phyloP scores from a whole-genome alignment of 768 basidiomycete species.

The Lactifluus rugatus region DNA sequence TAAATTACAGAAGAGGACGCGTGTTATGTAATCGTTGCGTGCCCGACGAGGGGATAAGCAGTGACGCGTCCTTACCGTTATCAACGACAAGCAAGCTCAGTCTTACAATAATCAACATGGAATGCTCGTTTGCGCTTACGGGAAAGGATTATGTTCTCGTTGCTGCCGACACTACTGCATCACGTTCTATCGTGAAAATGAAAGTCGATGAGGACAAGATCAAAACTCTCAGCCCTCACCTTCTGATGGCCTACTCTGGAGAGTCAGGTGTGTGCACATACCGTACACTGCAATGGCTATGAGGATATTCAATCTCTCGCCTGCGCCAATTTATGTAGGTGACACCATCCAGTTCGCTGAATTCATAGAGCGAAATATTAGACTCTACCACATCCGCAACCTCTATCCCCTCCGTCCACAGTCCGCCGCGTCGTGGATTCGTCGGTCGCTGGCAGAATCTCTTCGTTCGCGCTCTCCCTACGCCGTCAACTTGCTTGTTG shows the following conservation, averaged over 20 bases:
- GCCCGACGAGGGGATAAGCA: no score
- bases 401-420: conserved; percentile 80
- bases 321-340: conserved; percentile 36
- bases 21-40: no score
- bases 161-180: conserved; percentile 83
- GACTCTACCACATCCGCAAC: conserved; percentile 93
- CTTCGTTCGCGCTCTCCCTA: conserved; percentile 84
- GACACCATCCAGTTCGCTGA: conserved; percentile 97
- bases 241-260: conserved; percentile 92
- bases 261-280: conserved; percentile 60
- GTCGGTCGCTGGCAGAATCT: conserved; percentile 79
- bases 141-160: conserved; percentile 92
- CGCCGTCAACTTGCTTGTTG: conserved; percentile 85
- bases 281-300: neutral
- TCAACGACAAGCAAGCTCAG: no score
- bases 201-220: conserved; percentile 96
- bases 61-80: no score
- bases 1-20: no score
- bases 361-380: conserved; percentile 90
- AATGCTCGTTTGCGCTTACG: conserved; percentile 81
- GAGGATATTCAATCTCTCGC: neutral
- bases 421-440: conserved; percentile 92
- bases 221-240: conserved; percentile 79
- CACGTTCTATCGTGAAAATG: conserved; percentile 95
- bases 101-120: conserved; percentile 41